Evolutionary conservation across 2,329 filamentous ascomycete species (phyloP), one percentile per base, ranked within the genome.

Genomic region (Fusarium albidum): DNA sequence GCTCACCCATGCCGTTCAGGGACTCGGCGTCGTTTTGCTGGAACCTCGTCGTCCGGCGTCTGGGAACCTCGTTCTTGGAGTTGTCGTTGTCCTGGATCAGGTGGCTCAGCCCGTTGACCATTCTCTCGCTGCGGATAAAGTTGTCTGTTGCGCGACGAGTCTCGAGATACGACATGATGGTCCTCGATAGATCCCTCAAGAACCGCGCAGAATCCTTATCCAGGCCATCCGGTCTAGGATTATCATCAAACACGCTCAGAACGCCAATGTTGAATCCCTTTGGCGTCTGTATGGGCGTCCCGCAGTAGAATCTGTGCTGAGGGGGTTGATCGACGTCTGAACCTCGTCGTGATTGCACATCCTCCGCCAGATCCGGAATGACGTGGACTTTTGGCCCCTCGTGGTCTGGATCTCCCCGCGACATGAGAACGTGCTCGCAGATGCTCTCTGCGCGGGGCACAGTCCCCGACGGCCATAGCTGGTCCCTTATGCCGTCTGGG

Each of bases 401-500:
- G 8, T 28, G 38, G 11, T 28, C 27, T 7, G 21, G 7, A 26
- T 21, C 15, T 13, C 27, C 17, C n/a, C 25, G 38, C 15, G 27
- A 26, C 38, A n/a, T n/a, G 15, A 40, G 38, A n/a, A 40, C 38
- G 26, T 29, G 38, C 10, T 40, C 25, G 38, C 38, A 40, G 26
- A 40, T 11, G 38, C 38, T 40, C 21, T 40, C 38, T 5, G 25
- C 38, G 17, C 38, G 38, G 10, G 26, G 11, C 5, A 40, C 27
- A 28, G 29, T 27, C 21, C 38, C 25, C 26, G 38, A 40, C 14
- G 33, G 33, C 14, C 33, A 35, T 7, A 35, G 33, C 18, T 28
- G 38, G 9, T 28, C 38, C n/a, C 29, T 65, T 42, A 49, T 57
- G 17, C 63, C 65, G 35, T 63, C 64, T 6, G 68, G 54, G 17